These are phyloP conservation scores for Mycogone perniciosa DNA, from an alignment of 2,329 filamentous ascomycete genomes.

Conservation along the genomic window DNA sequence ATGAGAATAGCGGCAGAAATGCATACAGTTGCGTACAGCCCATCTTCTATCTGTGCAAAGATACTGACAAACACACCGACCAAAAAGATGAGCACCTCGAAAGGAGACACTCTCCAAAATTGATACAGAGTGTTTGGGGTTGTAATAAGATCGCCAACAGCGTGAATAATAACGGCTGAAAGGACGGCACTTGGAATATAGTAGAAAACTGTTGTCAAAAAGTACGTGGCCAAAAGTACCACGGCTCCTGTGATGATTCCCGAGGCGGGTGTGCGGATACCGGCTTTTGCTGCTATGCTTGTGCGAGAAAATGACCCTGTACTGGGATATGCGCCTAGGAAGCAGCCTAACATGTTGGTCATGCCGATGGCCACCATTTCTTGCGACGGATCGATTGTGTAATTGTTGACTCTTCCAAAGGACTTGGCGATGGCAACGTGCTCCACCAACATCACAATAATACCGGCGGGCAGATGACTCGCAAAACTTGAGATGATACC, in stretches of 20 bases:
- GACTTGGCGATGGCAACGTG: constrained; percentile 97
- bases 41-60: constrained; percentile 83
- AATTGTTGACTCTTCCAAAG: constrained; percentile 93
- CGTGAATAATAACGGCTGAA: constrained; percentile 89
- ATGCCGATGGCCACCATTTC: constrained; percentile 93
- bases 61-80: constrained; percentile 84
- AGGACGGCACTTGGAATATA: constrained; percentile 82
- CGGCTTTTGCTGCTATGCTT: constrained; percentile 94
- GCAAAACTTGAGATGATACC: constrained; percentile 63
- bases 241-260: constrained; percentile 82
- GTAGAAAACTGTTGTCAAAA: constrained; percentile 81
- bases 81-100: constrained; percentile 91
- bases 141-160: constrained; percentile 87
- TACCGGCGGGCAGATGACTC: constrained; percentile 69
- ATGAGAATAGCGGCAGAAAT: constrained; percentile 72
- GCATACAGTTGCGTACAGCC: constrained; percentile 80
- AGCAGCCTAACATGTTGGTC: constrained; percentile 82
- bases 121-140: constrained; percentile 87
- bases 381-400: constrained; percentile 90
- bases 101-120: constrained; percentile 87
- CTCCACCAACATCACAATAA: constrained; percentile 94
- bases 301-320: constrained; percentile 96
- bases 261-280: constrained; percentile 83
- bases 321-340: constrained; percentile 84
- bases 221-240: constrained; percentile 85